Base-by-base conservation (phyloP, 2,329 filamentous ascomycete genomes). In the Nectriaceae sp. region DNA sequence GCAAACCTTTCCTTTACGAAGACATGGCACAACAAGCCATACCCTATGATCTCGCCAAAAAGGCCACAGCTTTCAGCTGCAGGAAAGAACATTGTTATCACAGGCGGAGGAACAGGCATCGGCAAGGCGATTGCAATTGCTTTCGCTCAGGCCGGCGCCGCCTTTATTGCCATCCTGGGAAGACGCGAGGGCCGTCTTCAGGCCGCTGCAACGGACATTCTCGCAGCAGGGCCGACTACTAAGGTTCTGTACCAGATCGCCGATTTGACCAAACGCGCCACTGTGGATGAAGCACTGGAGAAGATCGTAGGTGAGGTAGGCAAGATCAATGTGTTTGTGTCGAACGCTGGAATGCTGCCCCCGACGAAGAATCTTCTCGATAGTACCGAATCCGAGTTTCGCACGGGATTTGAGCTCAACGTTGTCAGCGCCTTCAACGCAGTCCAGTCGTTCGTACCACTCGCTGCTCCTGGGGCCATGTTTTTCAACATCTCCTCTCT, bases 101-200 rank as follows among this genome's bases (percentile, higher is more conserved):
- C 83, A 1, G 85, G 85, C 36, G 84, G 78, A 3, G 78, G 79
- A 2, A 78, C 76, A 0, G 83, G 85, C 11, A 80, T 88, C 21
- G 85, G 85, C 1, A 79, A 80, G 49, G 80, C 83, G 1, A 78
- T 85, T 8, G 84, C 84, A 1, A 74, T 77, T 37, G 71, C 83
- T 20, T 89, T 78, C 50, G 64, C 70, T 2, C 53, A 59, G 5
- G 77, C 76, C 0, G 66, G 65, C 0, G 70, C 71, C 2, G 40
- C 56, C 2, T 64, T 62, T 0, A 57, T 77, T 11, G 60, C 69
- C 16, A 66, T 79, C 24, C 36, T 72, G 0, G 73, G 69, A 3
- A 70, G 76, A 3, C 66, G 65, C 1, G 24, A 56, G 1, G 53
- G 56, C 1, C 50, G 52, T 0, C 63, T 74, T 2, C 46, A 66